Evolutionary conservation across 805 yeast species (phyloP), one percentile per base, ranked within the genome.

Genomic region (Candida palmyrensis): DNA sequence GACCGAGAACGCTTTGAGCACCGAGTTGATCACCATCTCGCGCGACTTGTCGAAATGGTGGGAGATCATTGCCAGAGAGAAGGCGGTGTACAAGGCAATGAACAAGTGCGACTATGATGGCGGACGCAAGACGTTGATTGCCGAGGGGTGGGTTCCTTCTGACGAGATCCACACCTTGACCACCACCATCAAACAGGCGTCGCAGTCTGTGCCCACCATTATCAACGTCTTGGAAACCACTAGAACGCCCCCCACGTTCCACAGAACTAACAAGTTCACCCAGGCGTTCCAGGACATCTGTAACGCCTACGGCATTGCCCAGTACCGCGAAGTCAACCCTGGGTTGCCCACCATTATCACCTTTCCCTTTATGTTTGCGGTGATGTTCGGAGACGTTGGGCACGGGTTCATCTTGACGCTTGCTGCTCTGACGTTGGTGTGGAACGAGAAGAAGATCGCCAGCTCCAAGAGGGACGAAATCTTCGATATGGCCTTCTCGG

Each of bases 381-480:
- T 92, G 49, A 92, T 92, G 98, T 92, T 92, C 68, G 98, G 98
- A 68, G 98, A 92, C 66, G 56, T 89, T 38, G 98, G 98, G 11
- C 98, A 92, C 65, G 98, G 98, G 5, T 73, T 88, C 39, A 75
- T 92, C 30, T 66, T 92, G 57, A 73, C 82, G 35, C 57, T 82
- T 36, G 85, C 87, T 12, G 95, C 94, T 1, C 60, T 77, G 33
- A 59, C 63, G 19, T 65, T 92, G 42, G 88, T 92, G 8, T 43
- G 78, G 31, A 80, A 82, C 53, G 98, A 92, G 59, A 72, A 69
- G 41, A 69, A 73, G 42, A 73, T 92, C 33, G 80, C 73, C 16
- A 68, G 68, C 30, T 71, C 79, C 69, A 75, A 81, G 49, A 73
- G 89, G 50, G 97, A 87, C 53, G 98, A 92, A 55, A 87, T 94